phyloP scores from a whole-genome alignment of 768 basidiomycete genomes.

The Pleurotus platypus region DNA sequence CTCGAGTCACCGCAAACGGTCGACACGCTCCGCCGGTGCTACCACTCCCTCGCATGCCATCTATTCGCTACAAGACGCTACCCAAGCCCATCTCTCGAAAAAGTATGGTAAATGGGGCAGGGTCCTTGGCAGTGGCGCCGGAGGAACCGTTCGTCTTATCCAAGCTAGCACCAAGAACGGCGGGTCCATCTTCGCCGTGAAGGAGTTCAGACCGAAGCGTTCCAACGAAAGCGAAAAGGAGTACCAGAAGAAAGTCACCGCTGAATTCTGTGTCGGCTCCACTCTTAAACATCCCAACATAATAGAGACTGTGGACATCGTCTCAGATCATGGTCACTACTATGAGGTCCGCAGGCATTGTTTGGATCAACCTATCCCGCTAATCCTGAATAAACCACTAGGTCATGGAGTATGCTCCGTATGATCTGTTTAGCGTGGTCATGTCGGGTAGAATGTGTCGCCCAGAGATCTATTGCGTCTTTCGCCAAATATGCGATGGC shows the following conservation, averaged over 20 bases:
- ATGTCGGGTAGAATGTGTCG: constrained; percentile 99
- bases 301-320: constrained; percentile 97
- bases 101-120: constrained; percentile 99
- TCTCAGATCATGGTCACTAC: constrained; percentile 95
- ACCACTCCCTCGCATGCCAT: constrained; percentile 29
- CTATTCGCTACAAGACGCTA: constrained; percentile 72
- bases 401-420: constrained; percentile 99
- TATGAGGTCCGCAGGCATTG: constrained; percentile 73
- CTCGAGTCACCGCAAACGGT: constrained; percentile 15
- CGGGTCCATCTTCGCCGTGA: constrained; percentile 88
- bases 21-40: constrained; percentile 20
- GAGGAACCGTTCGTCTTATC: constrained; percentile 97
- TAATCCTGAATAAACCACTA: constrained; percentile 26
- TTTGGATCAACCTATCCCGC: constrained; percentile 11
- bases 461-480: constrained; percentile 98
- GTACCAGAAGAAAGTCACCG: constrained; percentile 99
- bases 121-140: constrained; percentile 92
- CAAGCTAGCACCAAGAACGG: constrained; percentile 81
- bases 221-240: constrained; percentile 89
- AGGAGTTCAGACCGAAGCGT: constrained; percentile 93
- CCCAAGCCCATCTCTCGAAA: constrained; percentile 90
- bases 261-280: constrained; percentile 97
- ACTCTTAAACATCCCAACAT: constrained; percentile 94
- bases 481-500: constrained; percentile 97
- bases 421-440: constrained; percentile 97